Evolutionary conservation across 257 asterid genomes (phyloP).

Genomic region (Datura wrightii): DNA sequence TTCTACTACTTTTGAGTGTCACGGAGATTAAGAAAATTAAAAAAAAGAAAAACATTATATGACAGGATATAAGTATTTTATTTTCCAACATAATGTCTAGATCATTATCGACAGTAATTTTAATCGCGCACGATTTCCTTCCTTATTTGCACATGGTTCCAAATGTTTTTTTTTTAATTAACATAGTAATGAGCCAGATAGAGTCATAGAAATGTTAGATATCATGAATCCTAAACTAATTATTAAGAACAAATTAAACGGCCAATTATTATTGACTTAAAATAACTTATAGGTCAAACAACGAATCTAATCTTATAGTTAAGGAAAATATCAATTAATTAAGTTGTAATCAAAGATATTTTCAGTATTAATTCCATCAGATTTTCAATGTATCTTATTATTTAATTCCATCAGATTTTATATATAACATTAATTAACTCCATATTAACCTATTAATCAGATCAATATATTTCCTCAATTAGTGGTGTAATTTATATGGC

Average conservation of each 20-base stretch:
- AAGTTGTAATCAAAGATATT: neutral
- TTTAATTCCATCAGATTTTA: neutral
- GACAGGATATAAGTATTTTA: neutral
- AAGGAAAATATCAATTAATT: neutral
- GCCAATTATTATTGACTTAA: neutral
- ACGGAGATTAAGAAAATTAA: too few relatives aligned
- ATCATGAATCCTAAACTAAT: neutral
- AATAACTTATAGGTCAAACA: neutral
- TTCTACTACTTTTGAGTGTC: too few relatives aligned
- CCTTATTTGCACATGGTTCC: neutral
- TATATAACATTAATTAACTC: neutral
- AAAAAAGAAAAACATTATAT: too few relatives aligned
- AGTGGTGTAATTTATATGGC: neutral
- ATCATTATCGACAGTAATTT: neutral
- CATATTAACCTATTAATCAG: neutral
- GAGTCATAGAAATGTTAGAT: neutral
- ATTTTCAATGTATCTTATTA: neutral
- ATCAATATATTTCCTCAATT: neutral
- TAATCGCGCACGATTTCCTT: neutral
- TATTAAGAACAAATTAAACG: neutral
- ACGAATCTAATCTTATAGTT: neutral
- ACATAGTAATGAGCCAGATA: neutral
- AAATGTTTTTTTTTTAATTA: neutral
- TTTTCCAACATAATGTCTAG: neutral
- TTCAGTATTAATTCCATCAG: neutral